Percentiles rank a stretch among this genome's conserved stretches.
These are phyloP conservation scores for Trichoderma sp. DNA, from an alignment of 2,329 filamentous ascomycete genomes.

Conservation along the genomic window DNA sequence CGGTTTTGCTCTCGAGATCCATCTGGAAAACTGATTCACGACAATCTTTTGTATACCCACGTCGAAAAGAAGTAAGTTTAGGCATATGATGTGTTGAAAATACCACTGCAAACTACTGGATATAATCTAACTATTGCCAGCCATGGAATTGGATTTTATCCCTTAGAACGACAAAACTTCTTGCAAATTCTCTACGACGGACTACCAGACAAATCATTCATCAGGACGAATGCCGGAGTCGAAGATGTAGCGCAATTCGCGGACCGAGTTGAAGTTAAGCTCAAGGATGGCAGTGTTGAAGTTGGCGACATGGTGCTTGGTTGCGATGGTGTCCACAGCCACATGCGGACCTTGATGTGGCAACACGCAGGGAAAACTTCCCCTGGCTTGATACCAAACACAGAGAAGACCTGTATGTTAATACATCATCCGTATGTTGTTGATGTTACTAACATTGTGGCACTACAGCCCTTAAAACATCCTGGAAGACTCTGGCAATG, in stretches of 20 bases:
- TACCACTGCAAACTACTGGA: no score
- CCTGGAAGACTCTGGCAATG: neutral
- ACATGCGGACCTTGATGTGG: constrained; percentile 26
- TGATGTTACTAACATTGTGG: neutral
- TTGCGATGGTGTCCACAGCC: constrained; percentile 42
- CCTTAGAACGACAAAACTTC: neutral
- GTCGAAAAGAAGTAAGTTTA: neutral
- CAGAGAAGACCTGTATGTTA: constrained; percentile 21
- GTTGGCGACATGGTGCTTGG: constrained; percentile 38
- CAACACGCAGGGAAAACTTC: constrained; percentile 21
- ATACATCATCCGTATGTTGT: neutral
- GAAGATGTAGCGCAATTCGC: neutral
- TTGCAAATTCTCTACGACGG: constrained; percentile 20
- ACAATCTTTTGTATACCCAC: neutral
- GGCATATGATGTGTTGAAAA: no score
- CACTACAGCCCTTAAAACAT: neutral
- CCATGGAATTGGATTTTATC: neutral
- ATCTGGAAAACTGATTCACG: neutral
- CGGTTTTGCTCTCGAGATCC: neutral
- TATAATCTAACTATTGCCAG: neutral
- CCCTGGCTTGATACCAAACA: constrained; percentile 20
- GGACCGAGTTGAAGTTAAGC: constrained; percentile 30
- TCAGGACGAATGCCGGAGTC: neutral
- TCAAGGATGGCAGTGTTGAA: constrained; percentile 35
- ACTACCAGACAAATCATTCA: constrained; percentile 13